phyloP scores from a whole-genome alignment of 306 rosid species.

The Rosa persica region DNA sequence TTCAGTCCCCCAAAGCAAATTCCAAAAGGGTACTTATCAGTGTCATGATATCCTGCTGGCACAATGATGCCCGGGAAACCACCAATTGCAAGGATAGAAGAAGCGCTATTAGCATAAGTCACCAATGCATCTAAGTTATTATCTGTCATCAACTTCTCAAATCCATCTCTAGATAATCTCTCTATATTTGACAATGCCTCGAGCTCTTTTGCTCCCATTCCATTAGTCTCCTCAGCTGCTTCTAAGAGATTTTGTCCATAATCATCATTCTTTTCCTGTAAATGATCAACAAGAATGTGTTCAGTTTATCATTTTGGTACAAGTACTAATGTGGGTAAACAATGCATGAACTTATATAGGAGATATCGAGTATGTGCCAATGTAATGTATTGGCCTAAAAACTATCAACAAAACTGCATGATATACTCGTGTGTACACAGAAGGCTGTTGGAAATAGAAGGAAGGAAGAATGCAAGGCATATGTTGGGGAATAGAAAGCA shows the following conservation, averaged over 20 bases:
- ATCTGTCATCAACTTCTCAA: conserved; percentile 22
- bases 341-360: neutral
- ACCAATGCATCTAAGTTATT: conserved; percentile 43
- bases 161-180: conserved; percentile 21
- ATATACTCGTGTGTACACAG: neutral
- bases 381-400: neutral
- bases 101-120: conserved; percentile 21
- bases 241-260: conserved; percentile 23
- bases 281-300: neutral
- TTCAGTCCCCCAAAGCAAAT: conserved; percentile 63
- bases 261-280: conserved; percentile 24
- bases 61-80: conserved; percentile 69
- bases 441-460: neutral
- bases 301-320: neutral
- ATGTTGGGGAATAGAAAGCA: neutral
- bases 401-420: neutral
- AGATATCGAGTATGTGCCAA: neutral
- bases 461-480: neutral
- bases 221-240: conserved; percentile 24
- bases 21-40: conserved; percentile 48
- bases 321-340: neutral
- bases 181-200: conserved; percentile 15
- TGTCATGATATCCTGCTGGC: conserved; percentile 58
- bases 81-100: conserved; percentile 51
- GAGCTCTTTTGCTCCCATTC: conserved; percentile 18